Evolutionary conservation across 2,329 filamentous ascomycete species (phyloP).

Genomic region (Penicillium sp.): DNA sequence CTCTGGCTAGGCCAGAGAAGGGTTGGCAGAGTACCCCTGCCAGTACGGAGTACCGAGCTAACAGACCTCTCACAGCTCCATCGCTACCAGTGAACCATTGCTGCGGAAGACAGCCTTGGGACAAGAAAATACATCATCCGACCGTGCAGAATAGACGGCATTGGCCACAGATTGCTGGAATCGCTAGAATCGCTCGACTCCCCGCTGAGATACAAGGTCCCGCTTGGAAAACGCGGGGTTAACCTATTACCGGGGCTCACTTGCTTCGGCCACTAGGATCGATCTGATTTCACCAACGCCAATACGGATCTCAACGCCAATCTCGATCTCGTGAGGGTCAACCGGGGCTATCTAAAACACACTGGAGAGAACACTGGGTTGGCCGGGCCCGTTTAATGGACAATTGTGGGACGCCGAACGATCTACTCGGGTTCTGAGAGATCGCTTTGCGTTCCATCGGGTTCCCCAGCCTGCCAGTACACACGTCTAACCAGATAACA

Average conservation of each 20-base stretch:
- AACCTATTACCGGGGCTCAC: slow-evolving; percentile 7
- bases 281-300: not conserved
- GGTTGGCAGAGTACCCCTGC: not conserved
- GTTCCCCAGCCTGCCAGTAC: slow-evolving; percentile 44
- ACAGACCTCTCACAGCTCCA: slow-evolving; percentile 13
- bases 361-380: slow-evolving; percentile 14
- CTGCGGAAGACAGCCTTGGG: not conserved
- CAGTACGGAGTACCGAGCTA: slow-evolving; percentile 1
- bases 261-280: not conserved
- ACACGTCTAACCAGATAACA: slow-evolving; percentile 1
- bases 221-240: slow-evolving; percentile 13
- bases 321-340: not conserved
- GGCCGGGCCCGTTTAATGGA: slow-evolving; percentile 38
- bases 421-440: slow-evolving; percentile 51
- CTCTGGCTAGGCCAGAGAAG: too few relatives aligned
- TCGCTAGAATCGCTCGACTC: slow-evolving; percentile 1
- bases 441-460: slow-evolving; percentile 55
- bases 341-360: not conserved
- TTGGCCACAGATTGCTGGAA: not conserved
- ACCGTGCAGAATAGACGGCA: not conserved
- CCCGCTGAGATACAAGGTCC: not conserved
- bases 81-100: slow-evolving; percentile 12
- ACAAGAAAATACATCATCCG: not conserved
- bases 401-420: slow-evolving; percentile 52
- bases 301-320: not conserved